Base-by-base conservation (phyloP, 441 rosid genomes). In the Populus trichocarpa region DNA sequence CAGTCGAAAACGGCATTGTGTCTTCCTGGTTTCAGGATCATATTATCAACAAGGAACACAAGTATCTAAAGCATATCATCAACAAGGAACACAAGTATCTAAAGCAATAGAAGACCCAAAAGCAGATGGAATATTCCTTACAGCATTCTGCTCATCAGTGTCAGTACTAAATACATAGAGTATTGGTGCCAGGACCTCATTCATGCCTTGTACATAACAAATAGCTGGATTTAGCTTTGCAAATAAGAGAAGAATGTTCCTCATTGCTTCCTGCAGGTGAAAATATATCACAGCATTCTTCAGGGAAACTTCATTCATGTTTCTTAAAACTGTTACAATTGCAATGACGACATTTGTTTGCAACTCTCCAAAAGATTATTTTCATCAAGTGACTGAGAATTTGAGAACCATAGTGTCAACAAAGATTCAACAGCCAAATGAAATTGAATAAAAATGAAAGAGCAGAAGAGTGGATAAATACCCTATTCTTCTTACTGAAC, bases 121-220 rank as follows among this genome's bases (percentile, higher is more conserved):
- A 75, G 8, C 40, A 16, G 70, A 40, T n/a, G 67, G 33, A 67
- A 42, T 8, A 50, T 73, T 40, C 69, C 91, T 90, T 86, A 91
- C 96, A 72, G 84, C 88, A 85, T 90, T 87, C 73, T 84, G 78
- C 75, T 86, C 91, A 13, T 89, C 83, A 3, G 84, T 77, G 79
- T 87, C 92, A 22, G 87, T 81, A 75, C 90, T 87, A 70, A 90
- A 89, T 25, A 90, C 83, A 18, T 89, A 91, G 81, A 87, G 84
- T 70, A 91, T 73, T 42, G 96, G 94, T 25, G 94, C 92, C 86
- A 91, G 81, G 79, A 91, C 92, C 85, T 91, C 96, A 50, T 91
- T 90, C 96, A 90, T 91, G 80, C 94, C 96, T 87, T 91, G 96
- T 35, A 90, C 94, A 80, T 90, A 91, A 36, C 89, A 82, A 74